These are phyloP conservation scores for Chimonanthus praecox DNA, from an alignment of 164 flowering plant species.

Conservation along the genomic window DNA sequence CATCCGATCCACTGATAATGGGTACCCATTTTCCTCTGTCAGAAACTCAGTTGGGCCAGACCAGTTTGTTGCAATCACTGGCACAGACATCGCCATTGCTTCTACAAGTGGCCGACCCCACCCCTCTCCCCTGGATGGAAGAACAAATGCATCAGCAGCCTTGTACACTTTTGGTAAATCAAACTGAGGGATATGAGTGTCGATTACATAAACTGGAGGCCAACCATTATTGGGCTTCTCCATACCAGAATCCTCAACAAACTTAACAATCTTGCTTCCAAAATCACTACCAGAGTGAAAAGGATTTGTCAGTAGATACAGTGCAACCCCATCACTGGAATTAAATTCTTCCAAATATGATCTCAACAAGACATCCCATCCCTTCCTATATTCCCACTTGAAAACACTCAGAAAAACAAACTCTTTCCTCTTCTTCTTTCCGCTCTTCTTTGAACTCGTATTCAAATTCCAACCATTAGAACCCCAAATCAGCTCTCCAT, in stretches of 20 bases:
- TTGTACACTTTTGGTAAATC: slow-evolving; percentile 60
- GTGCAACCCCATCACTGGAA: slow-evolving; percentile 38
- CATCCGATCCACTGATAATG: slow-evolving; percentile 52
- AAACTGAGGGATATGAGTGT: slow-evolving; percentile 53
- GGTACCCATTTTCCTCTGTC: slow-evolving; percentile 59
- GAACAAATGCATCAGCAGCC: slow-evolving; percentile 69
- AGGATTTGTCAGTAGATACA: slow-evolving; percentile 58
- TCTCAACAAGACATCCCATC: slow-evolving; percentile 72
- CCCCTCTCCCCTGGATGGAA: slow-evolving; percentile 80
- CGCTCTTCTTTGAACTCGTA: neutral
- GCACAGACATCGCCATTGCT: slow-evolving; percentile 78
- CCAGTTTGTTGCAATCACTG: slow-evolving; percentile 77
- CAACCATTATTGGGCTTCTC: slow-evolving; percentile 48
- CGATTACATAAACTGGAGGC: slow-evolving; percentile 55
- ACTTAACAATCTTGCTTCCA: slow-evolving; percentile 47
- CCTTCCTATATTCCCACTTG: slow-evolving; percentile 82
- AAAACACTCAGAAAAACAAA: slow-evolving; percentile 75
- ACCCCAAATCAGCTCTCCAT: slow-evolving; percentile 38
- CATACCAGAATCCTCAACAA: slow-evolving; percentile 39
- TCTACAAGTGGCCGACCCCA: slow-evolving; percentile 80
- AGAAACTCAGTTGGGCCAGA: slow-evolving; percentile 75
- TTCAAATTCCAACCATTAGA: neutral
- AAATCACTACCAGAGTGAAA: slow-evolving; percentile 56
- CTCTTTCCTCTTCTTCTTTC: slow-evolving; percentile 5
- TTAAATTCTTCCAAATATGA: slow-evolving; percentile 65